A percentile compares a stretch with the other conserved stretches of the same genome.
Evolutionary conservation across 805 yeast species (phyloP).

Genomic region (Saccharomycopsis sp.): DNA sequence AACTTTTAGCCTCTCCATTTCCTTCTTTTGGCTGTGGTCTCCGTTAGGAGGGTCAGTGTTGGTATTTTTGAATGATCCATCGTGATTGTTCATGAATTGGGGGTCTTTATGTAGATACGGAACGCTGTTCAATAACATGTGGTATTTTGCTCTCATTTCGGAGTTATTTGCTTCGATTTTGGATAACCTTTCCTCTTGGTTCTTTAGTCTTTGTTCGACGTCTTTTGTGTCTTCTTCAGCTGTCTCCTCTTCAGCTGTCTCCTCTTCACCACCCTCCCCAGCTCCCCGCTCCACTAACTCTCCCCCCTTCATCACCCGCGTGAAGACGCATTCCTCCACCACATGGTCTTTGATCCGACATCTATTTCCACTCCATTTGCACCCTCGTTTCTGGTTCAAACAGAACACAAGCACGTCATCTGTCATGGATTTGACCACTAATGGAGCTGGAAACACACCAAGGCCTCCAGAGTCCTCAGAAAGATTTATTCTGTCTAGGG

Average conservation of each 20-base stretch:
- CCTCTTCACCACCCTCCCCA: neutral
- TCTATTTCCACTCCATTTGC: conserved; percentile 46
- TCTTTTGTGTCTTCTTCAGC: conserved; percentile 3
- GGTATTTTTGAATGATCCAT: too few relatives aligned
- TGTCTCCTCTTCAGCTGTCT: neutral
- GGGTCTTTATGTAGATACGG: conserved; percentile 5
- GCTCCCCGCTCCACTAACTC: neutral
- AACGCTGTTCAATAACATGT: conserved; percentile 5
- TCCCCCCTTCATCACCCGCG: neutral
- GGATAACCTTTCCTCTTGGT: conserved; percentile 23
- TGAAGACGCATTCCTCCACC: neutral
- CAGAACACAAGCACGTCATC: conserved; percentile 48
- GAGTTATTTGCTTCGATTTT: neutral
- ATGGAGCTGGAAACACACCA: conserved; percentile 40
- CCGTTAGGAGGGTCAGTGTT: neutral
- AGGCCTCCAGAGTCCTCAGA: neutral
- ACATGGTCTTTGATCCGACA: conserved; percentile 45
- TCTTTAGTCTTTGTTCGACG: conserved; percentile 11
- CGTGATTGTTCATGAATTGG: conserved; percentile 2
- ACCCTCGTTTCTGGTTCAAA: conserved; percentile 40
- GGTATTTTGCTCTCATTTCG: neutral
- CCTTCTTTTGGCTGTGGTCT: neutral
- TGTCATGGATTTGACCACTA: conserved; percentile 41
- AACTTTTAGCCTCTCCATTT: conserved; percentile 5
- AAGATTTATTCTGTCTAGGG: conserved; percentile 7